Evolutionary conservation across 176 grass and related monocot genomes (phyloP).

Genomic region (Oryza meyeriana): DNA sequence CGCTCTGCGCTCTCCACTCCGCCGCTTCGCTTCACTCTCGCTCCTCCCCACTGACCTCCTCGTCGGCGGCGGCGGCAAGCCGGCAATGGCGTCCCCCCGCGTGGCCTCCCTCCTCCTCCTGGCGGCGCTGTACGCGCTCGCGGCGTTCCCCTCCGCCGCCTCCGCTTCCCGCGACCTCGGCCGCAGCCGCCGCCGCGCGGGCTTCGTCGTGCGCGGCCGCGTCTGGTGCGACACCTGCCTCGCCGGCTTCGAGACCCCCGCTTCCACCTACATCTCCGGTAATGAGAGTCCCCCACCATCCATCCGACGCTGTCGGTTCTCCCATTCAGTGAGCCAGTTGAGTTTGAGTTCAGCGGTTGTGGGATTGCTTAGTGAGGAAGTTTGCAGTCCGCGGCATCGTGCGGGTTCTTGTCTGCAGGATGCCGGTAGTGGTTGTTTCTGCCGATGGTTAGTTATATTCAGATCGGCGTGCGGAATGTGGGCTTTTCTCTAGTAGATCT

Average conservation of each 20-base stretch:
- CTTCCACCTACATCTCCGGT: slow-evolving; percentile 80
- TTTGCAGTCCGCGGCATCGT: neutral
- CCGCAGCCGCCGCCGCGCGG: neutral
- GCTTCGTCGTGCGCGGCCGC: slow-evolving; percentile 74
- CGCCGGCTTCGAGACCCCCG: slow-evolving; percentile 91
- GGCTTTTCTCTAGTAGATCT: neutral
- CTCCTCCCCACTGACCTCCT: too few species aligned
- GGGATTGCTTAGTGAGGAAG: neutral
- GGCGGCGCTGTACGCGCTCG: slow-evolving; percentile 2
- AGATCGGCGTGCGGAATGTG: neutral
- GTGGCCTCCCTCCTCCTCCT: slow-evolving; percentile 2
- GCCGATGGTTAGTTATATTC: neutral
- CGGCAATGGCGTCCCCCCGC: slow-evolving; percentile 30
- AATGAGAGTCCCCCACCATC: neutral
- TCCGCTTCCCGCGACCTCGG: slow-evolving; percentile 38
- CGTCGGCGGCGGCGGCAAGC: neutral
- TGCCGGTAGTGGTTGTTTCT: too few species aligned
- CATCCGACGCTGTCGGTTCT: too few species aligned
- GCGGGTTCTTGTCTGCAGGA: neutral
- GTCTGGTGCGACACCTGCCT: slow-evolving; percentile 90
- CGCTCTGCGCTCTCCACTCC: neutral
- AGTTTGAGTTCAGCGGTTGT: neutral
- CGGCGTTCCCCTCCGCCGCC: neutral
- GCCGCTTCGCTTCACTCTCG: neutral
- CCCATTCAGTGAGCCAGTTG: neutral